Evolutionary conservation across 805 yeast species (phyloP), one percentile per base, ranked within the genome.

Genomic region (Soucietia sequanensis): DNA sequence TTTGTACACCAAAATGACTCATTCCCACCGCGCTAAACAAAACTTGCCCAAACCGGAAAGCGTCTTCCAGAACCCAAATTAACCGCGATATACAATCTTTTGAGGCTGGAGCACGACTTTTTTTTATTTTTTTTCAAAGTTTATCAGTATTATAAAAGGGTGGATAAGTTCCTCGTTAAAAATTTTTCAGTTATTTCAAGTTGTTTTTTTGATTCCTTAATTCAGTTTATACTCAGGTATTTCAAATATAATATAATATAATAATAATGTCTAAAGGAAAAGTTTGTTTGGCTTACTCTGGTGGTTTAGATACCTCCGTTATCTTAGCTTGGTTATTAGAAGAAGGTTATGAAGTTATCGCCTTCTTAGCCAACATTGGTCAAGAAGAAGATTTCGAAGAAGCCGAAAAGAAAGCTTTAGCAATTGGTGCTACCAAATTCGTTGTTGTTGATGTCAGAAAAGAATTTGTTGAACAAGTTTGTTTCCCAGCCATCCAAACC

Each of bases 331-430:
- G 99, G 99, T 79, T 93, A 64, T 76, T 93, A 48, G 99, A 93
- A 66, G 79, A 93, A 71, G 99, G 97, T 45, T 93, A 91, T 68
- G 99, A 93, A 70, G 99, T 93, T 40, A 82, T 93, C 59, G 97
- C 97, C 38, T 93, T 93, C 75, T 80, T 93, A 82, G 99, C 99
- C 60, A 84, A 93, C 70, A 90, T 93, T 54, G 99, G 99, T 54
- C 99, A 93, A 75, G 99, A 93, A 74, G 99, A 93, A 75, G 99
- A 93, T 68, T 93, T 93, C 54, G 96, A 81, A 42, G 98, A 91
- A 42, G 99, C 99, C 43, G 86, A 88, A 63, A 89, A 79, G 63
- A 93, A 93, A 72, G 99, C 99, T 14, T 73, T 91, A 53, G 87
- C 90, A 54, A 88, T 93, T 54, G 99, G 99, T 70, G 99, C 99